Base-by-base conservation (phyloP, 225 moss, liverwort and hornwort genomes). In the Sphagnum tenellum region DNA sequence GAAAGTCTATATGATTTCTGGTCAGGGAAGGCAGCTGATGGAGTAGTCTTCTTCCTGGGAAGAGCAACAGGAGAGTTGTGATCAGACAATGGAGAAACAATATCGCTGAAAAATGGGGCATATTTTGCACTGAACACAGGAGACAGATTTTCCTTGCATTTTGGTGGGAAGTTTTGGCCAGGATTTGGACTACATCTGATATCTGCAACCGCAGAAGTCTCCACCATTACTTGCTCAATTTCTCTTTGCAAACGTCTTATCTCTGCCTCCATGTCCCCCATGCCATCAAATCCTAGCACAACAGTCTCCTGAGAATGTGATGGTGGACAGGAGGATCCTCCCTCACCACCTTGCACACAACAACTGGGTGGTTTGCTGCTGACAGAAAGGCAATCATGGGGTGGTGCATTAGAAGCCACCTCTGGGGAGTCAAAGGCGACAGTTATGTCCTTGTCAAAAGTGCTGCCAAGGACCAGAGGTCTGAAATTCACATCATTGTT, bases 141-240 rank as follows among this genome's bases (percentile, higher is more conserved):
- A 51, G 63, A 13, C n/a, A 12, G 29, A 13, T 46, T 45, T 4
- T 61, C 11, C 46, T n/a, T 12, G 66, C 46, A 50, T n/a, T 56
- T 44, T 46, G 55, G 61, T 7, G 67, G 51, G 64, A 47, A 13
- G 54, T 58, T 4, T 11, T 65, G 13, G 61, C 49, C n/a, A 50
- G 66, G 50, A 59, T 3, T 48, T 47, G 44, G 11, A 57, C 61
- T 71, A 56, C 78, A 70, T 66, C 70, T 78, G 5, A 73, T 69
- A 60, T 29, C 29, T 29, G 71, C 74, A 48, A 65, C 74, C 57
- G 50, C 56, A n/a, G 66, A 47, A 68, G 46, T 62, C 49, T 63
- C 49, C 45, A 62, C 62, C 59, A 49, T 55, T 49, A n/a, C 69
- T 48, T 59, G 56, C 7, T 63, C 50, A 46, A 51, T 54, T 59